phyloP scores from a whole-genome alignment of 2,329 filamentous ascomycete species.

The Ilyonectria mors-panacis region DNA sequence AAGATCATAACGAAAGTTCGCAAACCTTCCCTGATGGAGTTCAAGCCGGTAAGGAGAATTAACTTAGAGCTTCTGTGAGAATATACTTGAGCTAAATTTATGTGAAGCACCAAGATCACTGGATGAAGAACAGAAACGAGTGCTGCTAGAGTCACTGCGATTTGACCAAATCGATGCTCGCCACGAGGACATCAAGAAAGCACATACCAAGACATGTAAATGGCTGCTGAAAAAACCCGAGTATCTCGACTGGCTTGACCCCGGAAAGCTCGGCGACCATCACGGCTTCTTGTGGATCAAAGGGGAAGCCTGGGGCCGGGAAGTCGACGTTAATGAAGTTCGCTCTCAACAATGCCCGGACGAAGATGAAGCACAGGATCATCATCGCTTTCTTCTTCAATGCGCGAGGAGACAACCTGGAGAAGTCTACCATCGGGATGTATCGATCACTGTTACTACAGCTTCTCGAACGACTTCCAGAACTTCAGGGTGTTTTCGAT shows the following conservation, averaged over 20 bases:
- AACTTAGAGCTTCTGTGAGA: not conserved
- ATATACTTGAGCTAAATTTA: not conserved
- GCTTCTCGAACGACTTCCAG: conserved; percentile 54
- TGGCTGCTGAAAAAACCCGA: conserved; percentile 23
- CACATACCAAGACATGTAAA: conserved; percentile 29
- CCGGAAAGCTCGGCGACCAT: not conserved
- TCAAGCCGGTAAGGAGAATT: not conserved
- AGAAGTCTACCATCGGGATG: conserved; percentile 63
- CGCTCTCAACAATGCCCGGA: conserved; percentile 30
- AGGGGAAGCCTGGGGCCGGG: conserved; percentile 60
- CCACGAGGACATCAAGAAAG: conserved; percentile 12
- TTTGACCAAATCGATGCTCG: conserved; percentile 32
- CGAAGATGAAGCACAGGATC: conserved; percentile 26
- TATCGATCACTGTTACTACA: conserved; percentile 66
- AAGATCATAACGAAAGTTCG: not conserved
- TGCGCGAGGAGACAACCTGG: conserved; percentile 58
- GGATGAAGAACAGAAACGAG: conserved; percentile 2
- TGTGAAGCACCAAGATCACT: conserved; percentile 9
- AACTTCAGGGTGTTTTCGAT: conserved; percentile 54
- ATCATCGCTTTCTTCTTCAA: conserved; percentile 66
- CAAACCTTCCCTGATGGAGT: not conserved
- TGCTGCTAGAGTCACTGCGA: conserved; percentile 17
- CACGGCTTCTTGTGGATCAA: conserved; percentile 62
- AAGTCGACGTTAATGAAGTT: conserved; percentile 65
- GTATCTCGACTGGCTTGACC: conserved; percentile 28